Conservation (phyloP, 345 rosid species). For the Abelmoschus esculentus region DNA sequence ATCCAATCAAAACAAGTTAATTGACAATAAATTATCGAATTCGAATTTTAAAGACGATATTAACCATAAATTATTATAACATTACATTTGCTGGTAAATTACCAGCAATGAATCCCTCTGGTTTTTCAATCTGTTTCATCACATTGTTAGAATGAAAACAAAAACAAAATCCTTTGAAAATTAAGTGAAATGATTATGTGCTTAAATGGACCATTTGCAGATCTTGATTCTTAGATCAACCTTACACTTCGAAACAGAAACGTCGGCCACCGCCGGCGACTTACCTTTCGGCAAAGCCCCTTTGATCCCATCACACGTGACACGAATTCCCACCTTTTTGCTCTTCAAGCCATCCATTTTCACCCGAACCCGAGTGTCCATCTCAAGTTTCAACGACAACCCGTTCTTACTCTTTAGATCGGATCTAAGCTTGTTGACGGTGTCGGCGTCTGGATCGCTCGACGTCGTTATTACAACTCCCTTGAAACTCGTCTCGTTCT, state of each 20-base stretch:
- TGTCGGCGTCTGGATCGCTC: background rate
- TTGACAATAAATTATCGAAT: no score
- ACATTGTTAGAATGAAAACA: no score
- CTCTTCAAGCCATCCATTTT: background rate
- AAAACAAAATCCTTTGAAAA: no score
- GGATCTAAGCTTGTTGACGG: background rate
- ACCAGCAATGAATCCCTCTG: no score
- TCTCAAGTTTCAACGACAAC: background rate
- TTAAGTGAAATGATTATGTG: background rate
- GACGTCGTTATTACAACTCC: background rate
- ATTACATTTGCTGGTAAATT: no score
- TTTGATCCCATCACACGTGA: background rate
- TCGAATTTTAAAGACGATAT: no score
- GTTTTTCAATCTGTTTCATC: no score
- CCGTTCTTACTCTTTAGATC: background rate
- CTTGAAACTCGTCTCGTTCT: background rate
- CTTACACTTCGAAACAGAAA: background rate
- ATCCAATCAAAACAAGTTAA: no score
- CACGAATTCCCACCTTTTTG: background rate
- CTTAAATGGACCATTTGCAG: background rate
- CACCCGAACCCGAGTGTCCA: background rate
- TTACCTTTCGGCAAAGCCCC: background rate
- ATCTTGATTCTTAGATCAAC: background rate
- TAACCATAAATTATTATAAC: no score
- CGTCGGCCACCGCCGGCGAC: background rate